phyloP scores from a whole-genome alignment of 306 rosid species.

The Gastrolobium villosum region DNA sequence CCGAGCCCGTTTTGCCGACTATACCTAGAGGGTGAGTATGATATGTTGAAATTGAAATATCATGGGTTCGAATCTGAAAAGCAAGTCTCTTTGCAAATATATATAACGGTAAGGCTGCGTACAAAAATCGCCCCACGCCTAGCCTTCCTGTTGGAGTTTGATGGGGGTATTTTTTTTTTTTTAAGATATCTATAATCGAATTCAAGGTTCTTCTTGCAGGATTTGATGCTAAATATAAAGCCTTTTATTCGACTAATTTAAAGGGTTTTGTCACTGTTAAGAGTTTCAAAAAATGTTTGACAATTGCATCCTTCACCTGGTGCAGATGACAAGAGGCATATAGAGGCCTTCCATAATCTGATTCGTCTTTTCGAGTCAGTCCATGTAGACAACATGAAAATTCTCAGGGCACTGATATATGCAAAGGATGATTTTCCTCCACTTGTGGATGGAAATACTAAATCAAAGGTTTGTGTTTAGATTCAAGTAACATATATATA shows the following conservation, averaged over 20 bases:
- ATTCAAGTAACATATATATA: not conserved
- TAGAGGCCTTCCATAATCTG: constrained; percentile 70
- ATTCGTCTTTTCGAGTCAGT: constrained; percentile 55
- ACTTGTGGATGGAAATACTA: constrained; percentile 55
- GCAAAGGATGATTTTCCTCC: constrained; percentile 70
- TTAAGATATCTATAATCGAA: not conserved
- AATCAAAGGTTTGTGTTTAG: constrained; percentile 55
- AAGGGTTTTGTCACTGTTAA: constrained; percentile 17
- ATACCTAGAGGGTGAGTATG: too few relatives aligned
- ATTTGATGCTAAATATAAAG: not conserved
- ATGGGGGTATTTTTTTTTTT: too few relatives aligned
- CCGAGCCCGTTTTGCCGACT: too few relatives aligned
- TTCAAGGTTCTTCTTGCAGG: constrained; percentile 5
- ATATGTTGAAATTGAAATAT: too few relatives aligned
- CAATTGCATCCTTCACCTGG: constrained; percentile 6
- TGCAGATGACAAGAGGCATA: constrained; percentile 70
- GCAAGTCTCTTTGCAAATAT: too few relatives aligned
- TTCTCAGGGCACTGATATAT: constrained; percentile 64
- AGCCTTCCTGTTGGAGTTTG: too few relatives aligned
- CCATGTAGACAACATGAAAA: constrained; percentile 81
- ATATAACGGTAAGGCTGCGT: too few relatives aligned
- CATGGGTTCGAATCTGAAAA: too few relatives aligned
- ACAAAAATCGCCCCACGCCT: too few relatives aligned
- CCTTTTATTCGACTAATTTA: constrained; percentile 8
- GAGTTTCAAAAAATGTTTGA: not conserved